Evolutionary conservation across 306 rosid genomes (phyloP), one percentile per base, ranked within the genome.

Genomic region (Phaseolus lunatus): DNA sequence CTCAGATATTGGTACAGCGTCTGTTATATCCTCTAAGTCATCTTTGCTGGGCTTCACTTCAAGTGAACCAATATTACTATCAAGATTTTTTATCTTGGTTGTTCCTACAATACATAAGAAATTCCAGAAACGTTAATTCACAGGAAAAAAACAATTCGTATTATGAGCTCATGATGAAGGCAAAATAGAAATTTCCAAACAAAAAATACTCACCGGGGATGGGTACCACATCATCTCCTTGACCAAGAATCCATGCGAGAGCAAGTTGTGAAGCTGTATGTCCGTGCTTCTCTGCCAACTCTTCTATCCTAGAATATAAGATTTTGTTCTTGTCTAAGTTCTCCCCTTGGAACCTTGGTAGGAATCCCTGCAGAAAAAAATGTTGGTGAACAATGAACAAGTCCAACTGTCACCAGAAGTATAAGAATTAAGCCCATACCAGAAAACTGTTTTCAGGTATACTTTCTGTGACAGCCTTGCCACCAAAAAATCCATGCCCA

Each of bases 401-500:
- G 16, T 27, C 18, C 9, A 67, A 70, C 9, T 50, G 54, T 54
- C 49, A 77, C 5, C 39, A 33, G 1, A 33, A 33, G 39, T 5
- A 7, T 7, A 39, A 58, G 45, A 3, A 27, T 66, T 53, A 43
- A 50, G 29, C 50, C 19, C 84, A 54, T 76, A 82, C 89, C 82
- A 82, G 82, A 52, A 77, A 54, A 80, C 97, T 87, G 22, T 58
- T 31, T 64, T 90, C 84, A 52, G 94, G 89, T 72, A 89, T 16
- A 76, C 83, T 86, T 85, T 94, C 96, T 14, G 70, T 27, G 62
- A 89, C 76, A 37, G 78, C 94, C 78, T 83, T 92, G 69, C 98
- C 97, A 16, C 88, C 97, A 7, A 94, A 88, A 80, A 91, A 94
- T n/a, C 94, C 98, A 35, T 90, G 92, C 7, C 98, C 96, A 68